Percentiles rank a stretch among this genome's conserved stretches.
These are phyloP conservation scores for Microstegium vimineum DNA, from an alignment of 176 grass and related monocot genomes.

Conservation along the genomic window DNA sequence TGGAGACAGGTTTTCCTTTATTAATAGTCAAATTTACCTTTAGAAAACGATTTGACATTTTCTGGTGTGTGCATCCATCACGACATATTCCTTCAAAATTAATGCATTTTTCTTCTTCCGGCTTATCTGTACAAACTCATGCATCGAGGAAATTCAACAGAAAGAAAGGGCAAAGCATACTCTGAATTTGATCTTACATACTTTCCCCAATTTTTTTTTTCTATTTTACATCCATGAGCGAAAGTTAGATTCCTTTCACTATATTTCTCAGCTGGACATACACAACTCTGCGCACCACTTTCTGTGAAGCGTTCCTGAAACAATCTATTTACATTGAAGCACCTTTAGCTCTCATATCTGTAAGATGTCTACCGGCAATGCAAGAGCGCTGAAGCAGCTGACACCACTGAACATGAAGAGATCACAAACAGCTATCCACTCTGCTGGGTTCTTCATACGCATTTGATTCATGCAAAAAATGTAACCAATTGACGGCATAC, in stretches of 20 bases:
- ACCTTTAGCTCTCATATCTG: slow-evolving; percentile 1
- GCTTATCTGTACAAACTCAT: neutral
- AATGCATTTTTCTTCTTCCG: neutral
- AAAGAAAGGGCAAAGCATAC: neutral
- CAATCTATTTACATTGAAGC: slow-evolving; percentile 36
- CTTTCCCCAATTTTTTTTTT: slow-evolving; percentile 2
- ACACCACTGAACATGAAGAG: neutral
- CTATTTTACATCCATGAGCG: neutral
- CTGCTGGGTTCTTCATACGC: slow-evolving; percentile 10
- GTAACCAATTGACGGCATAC: too few relatives aligned
- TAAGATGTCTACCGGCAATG: slow-evolving; percentile 3
- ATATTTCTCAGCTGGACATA: slow-evolving; percentile 11
- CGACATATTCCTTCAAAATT: neutral
- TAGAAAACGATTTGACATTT: too few relatives aligned
- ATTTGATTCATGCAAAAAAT: slow-evolving; percentile 2
- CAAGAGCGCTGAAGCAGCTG: neutral
- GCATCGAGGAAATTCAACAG: neutral
- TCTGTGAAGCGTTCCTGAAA: slow-evolving; percentile 22
- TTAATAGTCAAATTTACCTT: too few relatives aligned
- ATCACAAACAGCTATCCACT: neutral
- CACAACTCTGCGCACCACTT: slow-evolving; percentile 10
- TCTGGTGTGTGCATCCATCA: too few relatives aligned
- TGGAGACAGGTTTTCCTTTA: too few relatives aligned
- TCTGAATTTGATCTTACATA: neutral
- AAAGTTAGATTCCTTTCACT: slow-evolving; percentile 26